Percentiles rank a stretch among this genome's conserved stretches.
phyloP scores from a whole-genome alignment of 2,329 filamentous ascomycete species.

The Fusarium euwallaceae region DNA sequence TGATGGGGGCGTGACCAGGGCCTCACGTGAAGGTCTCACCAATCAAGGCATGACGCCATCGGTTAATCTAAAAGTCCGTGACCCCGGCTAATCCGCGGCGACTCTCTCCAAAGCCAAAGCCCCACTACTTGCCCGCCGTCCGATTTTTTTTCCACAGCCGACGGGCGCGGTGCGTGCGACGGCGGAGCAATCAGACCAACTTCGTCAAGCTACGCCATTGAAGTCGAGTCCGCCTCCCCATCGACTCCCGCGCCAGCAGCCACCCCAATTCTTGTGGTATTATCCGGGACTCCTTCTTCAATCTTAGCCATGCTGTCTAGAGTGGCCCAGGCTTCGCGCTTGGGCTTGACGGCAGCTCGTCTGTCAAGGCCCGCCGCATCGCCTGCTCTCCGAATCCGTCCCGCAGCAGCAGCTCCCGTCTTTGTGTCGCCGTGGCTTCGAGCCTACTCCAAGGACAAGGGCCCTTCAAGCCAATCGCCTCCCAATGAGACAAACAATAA shows the following conservation, averaged over 20 bases:
- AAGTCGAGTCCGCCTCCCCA: slow-evolving; percentile 36
- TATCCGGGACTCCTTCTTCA: slow-evolving; percentile 4
- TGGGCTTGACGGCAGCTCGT: slow-evolving; percentile 50
- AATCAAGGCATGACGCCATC: slow-evolving; percentile 41
- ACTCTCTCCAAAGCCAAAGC: slow-evolving; percentile 4
- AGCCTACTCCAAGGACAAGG: slow-evolving; percentile 45
- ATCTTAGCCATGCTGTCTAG: slow-evolving; percentile 56
- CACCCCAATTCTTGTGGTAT: slow-evolving; percentile 3
- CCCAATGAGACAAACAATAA: slow-evolving; percentile 27
- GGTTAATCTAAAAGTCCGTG: slow-evolving; percentile 39
- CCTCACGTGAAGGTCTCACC: slow-evolving; percentile 1
- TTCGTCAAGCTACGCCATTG: slow-evolving; percentile 39
- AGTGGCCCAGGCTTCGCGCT: slow-evolving; percentile 51
- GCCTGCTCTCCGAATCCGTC: slow-evolving; percentile 44
- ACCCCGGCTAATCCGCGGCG: slow-evolving; percentile 38
- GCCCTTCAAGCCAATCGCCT: slow-evolving; percentile 20
- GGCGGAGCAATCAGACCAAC: slow-evolving; percentile 47
- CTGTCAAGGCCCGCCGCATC: slow-evolving; percentile 45
- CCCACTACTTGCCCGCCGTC: slow-evolving; percentile 33
- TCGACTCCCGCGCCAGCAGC: slow-evolving; percentile 15
- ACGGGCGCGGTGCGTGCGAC: slow-evolving; percentile 39
- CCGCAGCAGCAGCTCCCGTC: slow-evolving; percentile 33
- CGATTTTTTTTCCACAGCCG: slow-evolving; percentile 45
- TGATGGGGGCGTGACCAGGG: slow-evolving; percentile 18
- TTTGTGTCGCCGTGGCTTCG: slow-evolving; percentile 48